Evolutionary conservation across 441 rosid species (phyloP).

Genomic region (Corymbia citriodora): DNA sequence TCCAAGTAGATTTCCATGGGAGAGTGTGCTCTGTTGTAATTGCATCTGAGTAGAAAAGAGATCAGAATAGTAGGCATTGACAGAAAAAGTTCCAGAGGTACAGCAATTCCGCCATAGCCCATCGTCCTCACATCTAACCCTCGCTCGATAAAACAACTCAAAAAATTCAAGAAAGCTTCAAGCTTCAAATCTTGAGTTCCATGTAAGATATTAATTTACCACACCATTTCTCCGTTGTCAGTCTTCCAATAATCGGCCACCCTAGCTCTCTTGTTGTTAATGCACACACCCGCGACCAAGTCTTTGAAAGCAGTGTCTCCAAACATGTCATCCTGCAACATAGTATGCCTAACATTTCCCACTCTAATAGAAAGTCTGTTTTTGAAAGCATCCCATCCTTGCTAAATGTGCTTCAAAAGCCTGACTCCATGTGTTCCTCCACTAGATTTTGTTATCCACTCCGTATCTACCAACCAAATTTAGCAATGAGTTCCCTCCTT

Average conservation of each 20-base stretch:
- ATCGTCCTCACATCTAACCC: neutral
- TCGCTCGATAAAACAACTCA: neutral
- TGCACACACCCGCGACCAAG: neutral
- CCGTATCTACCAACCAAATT: neutral
- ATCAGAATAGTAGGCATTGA: neutral
- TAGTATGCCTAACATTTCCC: neutral
- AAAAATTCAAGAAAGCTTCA: neutral
- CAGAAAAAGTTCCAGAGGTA: neutral
- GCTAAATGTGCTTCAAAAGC: neutral
- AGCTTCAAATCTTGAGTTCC: neutral
- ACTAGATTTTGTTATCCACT: neutral
- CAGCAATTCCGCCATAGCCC: neutral
- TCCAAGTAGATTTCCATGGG: neutral
- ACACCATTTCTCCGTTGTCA: neutral
- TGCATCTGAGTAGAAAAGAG: neutral
- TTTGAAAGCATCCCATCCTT: neutral
- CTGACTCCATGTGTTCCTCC: neutral
- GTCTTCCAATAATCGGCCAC: neutral
- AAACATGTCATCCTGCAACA: neutral
- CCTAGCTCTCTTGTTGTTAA: neutral
- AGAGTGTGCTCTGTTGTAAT: neutral
- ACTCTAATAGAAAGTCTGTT: neutral
- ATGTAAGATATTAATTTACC: neutral
- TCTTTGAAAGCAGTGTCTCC: neutral
- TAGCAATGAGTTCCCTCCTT: neutral